Percentiles rank a stretch among this genome's conserved stretches.
These are phyloP conservation scores for Stachybotrys elegans DNA, from an alignment of 2,329 filamentous ascomycete genomes.

Conservation along the genomic window DNA sequence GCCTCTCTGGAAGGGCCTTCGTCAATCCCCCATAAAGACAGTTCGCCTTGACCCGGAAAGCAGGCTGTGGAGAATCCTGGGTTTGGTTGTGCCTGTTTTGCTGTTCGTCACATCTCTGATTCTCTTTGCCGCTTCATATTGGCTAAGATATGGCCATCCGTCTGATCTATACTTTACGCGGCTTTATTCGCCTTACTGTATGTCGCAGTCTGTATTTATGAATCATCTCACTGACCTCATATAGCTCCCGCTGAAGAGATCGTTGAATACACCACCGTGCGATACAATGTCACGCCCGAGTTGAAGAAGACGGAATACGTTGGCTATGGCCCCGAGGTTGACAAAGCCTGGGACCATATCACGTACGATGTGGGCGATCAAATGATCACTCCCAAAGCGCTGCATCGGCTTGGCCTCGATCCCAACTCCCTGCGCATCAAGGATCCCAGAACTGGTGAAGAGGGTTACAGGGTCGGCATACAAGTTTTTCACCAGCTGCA, in stretches of 20 bases:
- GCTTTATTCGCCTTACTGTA: slow-evolving; percentile 41
- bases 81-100: not conserved
- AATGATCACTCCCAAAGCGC: slow-evolving; percentile 51
- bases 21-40: slow-evolving; percentile 1
- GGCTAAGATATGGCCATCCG: slow-evolving; percentile 17
- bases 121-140: not conserved
- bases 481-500: slow-evolving; percentile 55
- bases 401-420: slow-evolving; percentile 46
- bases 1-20: not conserved
- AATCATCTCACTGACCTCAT: slow-evolving; percentile 7
- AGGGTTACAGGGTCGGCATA: slow-evolving; percentile 54
- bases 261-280: slow-evolving; percentile 43
- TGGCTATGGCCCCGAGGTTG: slow-evolving; percentile 51
- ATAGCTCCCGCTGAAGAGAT: slow-evolving; percentile 41
- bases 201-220: slow-evolving; percentile 8
- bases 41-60: slow-evolving; percentile 3
- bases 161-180: slow-evolving; percentile 25
- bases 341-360: slow-evolving; percentile 51
- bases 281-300: slow-evolving; percentile 43
- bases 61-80: slow-evolving; percentile 3
- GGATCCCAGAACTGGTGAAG: slow-evolving; percentile 49
- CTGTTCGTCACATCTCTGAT: not conserved
- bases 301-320: slow-evolving; percentile 43
- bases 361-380: slow-evolving; percentile 50
- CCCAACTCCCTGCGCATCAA: slow-evolving; percentile 50